These are phyloP conservation scores for Fragaria ananassa DNA, from an alignment of 306 rosid species.

Conservation along the genomic window DNA sequence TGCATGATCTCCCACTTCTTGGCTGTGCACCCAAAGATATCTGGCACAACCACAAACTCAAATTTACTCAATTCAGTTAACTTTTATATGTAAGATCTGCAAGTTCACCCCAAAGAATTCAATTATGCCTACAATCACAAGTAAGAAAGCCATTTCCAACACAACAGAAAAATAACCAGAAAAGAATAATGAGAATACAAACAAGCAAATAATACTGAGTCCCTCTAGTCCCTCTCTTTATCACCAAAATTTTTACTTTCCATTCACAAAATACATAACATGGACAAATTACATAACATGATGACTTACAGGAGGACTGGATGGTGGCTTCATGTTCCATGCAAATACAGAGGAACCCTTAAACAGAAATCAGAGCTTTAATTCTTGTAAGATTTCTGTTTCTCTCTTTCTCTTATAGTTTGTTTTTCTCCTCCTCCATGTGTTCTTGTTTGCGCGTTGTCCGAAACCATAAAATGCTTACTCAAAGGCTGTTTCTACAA, in stretches of 20 bases:
- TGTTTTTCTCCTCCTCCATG: background rate
- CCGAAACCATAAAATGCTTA: background rate
- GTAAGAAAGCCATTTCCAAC: background rate
- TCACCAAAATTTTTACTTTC: background rate
- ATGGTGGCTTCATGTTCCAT: background rate
- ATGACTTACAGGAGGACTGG: background rate
- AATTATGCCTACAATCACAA: background rate
- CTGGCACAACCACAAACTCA: constrained; percentile 31
- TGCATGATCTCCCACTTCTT: constrained; percentile 39
- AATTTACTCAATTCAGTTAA: background rate
- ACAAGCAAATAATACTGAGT: background rate
- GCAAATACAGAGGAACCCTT: background rate
- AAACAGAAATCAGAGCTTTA: background rate
- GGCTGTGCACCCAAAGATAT: constrained; percentile 29
- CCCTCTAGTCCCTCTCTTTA: background rate
- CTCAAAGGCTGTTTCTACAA: too few relatives aligned
- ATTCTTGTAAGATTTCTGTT: background rate
- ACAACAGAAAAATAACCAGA: background rate
- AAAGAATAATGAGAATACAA: too few relatives aligned
- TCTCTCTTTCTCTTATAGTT: background rate
- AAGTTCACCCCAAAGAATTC: background rate
- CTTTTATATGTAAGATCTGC: background rate
- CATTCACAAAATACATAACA: background rate
- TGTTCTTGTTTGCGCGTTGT: background rate
- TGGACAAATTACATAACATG: background rate